These are phyloP conservation scores for Camellia oleifera DNA, from an alignment of 179 eudicot genomes.

Conservation along the genomic window DNA sequence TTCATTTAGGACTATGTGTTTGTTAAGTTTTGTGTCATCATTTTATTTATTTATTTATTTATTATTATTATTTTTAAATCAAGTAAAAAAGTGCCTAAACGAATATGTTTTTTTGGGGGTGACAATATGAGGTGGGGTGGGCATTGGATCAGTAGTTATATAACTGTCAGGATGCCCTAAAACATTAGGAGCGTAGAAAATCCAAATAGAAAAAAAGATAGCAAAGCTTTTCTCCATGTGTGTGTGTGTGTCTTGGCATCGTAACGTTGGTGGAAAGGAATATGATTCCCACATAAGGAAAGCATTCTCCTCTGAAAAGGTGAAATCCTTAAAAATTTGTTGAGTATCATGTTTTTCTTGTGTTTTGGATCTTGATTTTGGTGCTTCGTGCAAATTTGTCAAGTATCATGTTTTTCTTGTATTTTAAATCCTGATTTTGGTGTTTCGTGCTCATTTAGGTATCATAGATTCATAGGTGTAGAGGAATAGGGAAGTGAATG, in stretches of 20 bases:
- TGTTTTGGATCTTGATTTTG: neutral
- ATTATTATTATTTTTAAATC: no score
- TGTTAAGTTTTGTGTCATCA: no score
- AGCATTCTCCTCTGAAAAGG: neutral
- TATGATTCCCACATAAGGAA: neutral
- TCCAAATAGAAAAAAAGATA: no score
- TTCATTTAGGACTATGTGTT: no score
- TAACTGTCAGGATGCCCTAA: no score
- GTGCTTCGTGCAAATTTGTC: neutral
- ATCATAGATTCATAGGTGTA: neutral
- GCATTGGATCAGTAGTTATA: neutral
- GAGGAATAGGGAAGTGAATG: neutral
- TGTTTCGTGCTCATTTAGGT: neutral
- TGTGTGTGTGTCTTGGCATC: no score
- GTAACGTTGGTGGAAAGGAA: neutral
- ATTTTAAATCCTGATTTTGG: neutral
- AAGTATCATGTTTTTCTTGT: neutral
- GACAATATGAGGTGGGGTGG: no score
- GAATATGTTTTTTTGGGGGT: no score
- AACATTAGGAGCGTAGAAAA: no score
- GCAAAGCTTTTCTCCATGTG: no score
- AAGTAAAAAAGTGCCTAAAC: no score
- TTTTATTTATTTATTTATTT: no score
- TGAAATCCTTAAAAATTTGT: neutral
- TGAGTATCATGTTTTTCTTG: neutral